Percentiles rank a stretch among this genome's conserved stretches.
Evolutionary conservation across 202 grass and related monocot genomes (phyloP).

Genomic region (Musa balbisiana): DNA sequence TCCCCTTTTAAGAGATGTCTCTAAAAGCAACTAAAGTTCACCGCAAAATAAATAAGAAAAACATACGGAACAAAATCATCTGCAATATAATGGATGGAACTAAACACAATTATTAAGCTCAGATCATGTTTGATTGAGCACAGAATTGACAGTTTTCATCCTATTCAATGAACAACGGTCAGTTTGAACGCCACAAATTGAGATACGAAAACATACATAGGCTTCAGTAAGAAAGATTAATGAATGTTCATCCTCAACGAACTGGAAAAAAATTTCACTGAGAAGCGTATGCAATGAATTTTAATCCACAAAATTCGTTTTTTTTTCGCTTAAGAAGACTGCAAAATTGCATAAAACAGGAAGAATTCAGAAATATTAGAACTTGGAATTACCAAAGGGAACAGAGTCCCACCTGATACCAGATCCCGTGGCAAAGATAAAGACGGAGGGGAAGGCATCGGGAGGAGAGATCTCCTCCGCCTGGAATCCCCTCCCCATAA

Average conservation of each 20-base stretch:
- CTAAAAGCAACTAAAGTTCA: too few relatives aligned
- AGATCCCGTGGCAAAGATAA: constrained; percentile 78
- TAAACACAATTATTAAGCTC: too few relatives aligned
- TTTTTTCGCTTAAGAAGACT: background rate
- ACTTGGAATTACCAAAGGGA: background rate
- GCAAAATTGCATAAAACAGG: background rate
- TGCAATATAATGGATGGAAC: too few relatives aligned
- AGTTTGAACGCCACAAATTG: too few relatives aligned
- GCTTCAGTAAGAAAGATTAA: too few relatives aligned
- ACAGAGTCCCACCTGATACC: constrained; percentile 48
- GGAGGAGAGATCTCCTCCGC: constrained; percentile 30
- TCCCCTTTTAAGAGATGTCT: too few relatives aligned
- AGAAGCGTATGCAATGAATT: background rate
- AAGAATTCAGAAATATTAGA: background rate
- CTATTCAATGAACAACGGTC: too few relatives aligned
- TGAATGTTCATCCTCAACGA: background rate
- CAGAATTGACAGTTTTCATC: too few relatives aligned
- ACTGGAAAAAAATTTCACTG: background rate
- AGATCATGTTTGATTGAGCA: too few relatives aligned
- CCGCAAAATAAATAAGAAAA: too few relatives aligned
- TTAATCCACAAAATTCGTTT: background rate
- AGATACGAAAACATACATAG: too few relatives aligned
- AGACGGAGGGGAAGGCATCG: constrained; percentile 26
- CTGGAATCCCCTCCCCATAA: constrained; percentile 64
- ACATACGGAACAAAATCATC: too few relatives aligned